phyloP scores from a whole-genome alignment of 257 asterid species.

The Scutellaria minor region DNA sequence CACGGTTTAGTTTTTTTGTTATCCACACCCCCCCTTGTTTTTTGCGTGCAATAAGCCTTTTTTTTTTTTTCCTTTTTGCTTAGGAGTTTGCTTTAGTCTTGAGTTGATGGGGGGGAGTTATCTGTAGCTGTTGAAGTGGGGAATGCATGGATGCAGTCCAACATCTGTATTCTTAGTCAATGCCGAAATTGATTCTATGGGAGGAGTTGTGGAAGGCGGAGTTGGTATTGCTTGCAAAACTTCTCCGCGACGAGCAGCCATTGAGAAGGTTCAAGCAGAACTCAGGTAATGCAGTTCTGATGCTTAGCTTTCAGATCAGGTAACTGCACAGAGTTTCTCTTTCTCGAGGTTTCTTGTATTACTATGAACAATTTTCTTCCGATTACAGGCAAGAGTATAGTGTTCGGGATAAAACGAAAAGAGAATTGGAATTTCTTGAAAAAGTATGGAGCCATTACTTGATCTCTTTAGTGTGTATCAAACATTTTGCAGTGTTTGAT shows the following conservation, averaged over 20 bases:
- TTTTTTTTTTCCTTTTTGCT: constrained; percentile 28
- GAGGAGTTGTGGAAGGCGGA: constrained; percentile 89
- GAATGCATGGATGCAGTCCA: constrained; percentile 72
- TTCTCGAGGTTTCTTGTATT: constrained; percentile 25
- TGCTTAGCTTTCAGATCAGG: constrained; percentile 35
- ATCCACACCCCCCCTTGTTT: neutral
- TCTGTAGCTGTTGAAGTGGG: constrained; percentile 56
- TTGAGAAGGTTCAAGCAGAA: constrained; percentile 80
- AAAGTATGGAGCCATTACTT: constrained; percentile 65
- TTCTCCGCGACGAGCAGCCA: constrained; percentile 77
- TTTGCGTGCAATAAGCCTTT: neutral
- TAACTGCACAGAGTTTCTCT: constrained; percentile 23
- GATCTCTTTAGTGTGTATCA: constrained; percentile 28
- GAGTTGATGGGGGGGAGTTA: constrained; percentile 52
- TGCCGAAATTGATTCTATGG: constrained; percentile 95
- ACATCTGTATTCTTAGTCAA: constrained; percentile 71
- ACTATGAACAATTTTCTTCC: constrained; percentile 29
- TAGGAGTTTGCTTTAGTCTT: constrained; percentile 45
- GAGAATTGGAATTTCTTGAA: constrained; percentile 89
- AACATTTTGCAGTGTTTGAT: constrained; percentile 34
- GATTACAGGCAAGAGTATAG: constrained; percentile 78
- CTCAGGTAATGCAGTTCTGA: constrained; percentile 66
- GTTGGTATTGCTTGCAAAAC: constrained; percentile 69
- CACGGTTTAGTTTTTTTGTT: neutral
- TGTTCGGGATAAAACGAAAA: constrained; percentile 79